Evolutionary conservation across 225 moss, liverwort and hornwort genomes (phyloP), one percentile per base, ranked within the genome.

Genomic region (Climacium dendroides): DNA sequence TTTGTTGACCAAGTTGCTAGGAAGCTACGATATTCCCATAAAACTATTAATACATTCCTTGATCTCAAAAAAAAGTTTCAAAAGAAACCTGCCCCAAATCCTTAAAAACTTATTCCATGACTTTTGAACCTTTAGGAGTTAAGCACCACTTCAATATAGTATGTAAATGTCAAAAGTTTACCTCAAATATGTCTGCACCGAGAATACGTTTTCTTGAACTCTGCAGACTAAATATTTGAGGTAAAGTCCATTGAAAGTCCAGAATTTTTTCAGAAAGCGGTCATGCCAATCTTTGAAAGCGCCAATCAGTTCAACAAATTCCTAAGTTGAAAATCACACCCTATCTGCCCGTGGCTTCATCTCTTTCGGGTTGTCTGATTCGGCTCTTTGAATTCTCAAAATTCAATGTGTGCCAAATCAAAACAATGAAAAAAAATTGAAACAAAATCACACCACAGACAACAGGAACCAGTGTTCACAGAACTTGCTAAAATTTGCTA

Each of bases 1-100:
- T 59, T 59, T 59, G 25, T 11, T 25, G 10, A 59, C 59, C 26
- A 59, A 59, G 25, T 12, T 25, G 4, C 6, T 26, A 59, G 25
- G 25, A 59, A 26, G 11, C 24, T 59, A 59, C 5, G 3, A 4
- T 50, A 43, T 17, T 45, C 17, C 10, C 4, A 28, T 3, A 29
- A 17, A 3, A 2, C 6, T 10, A 47, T 18, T 10, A n/a, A n/a
- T n/a, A 7, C 17, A 73, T 29, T 29, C 10, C 10, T 0, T 72
- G 1, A 16, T 11, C 29, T 15, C 43, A 1, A 5, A 15, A 15
- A 15, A 71, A 43, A 69, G 22, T n/a, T 43, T 28, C 16, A 3
- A 3, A 71, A 0, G 10, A 45, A n/a, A 45, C 72, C 0, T 45
- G 7, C 45, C 43, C 2, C 0, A 28, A 72, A 45, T 29, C 6